A percentile compares a stretch with the other conserved stretches of the same genome.
Conservation (phyloP, 306 rosid genomes). For the Prunus armeniaca region DNA sequence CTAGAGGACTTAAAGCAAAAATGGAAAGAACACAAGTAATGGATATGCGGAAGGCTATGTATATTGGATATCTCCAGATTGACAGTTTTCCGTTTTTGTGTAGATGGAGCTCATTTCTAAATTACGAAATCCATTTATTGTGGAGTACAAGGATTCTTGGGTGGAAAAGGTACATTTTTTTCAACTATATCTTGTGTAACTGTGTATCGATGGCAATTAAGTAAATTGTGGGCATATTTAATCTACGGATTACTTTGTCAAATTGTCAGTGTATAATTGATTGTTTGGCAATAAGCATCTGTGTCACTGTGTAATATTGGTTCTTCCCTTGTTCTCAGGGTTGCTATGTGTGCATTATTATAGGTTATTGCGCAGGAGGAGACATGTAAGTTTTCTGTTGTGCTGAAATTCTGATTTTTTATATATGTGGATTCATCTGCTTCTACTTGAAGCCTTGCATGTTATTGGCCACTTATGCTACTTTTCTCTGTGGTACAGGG, state of each 20-base stretch:
- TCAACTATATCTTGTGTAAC: background rate
- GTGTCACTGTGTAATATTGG: background rate
- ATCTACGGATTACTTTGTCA: background rate
- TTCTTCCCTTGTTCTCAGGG: constrained; percentile 61
- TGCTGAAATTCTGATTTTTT: background rate
- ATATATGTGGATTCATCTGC: background rate
- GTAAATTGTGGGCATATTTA: background rate
- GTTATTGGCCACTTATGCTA: constrained; percentile 18
- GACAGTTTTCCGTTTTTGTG: constrained; percentile 18
- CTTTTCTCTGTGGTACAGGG: constrained; percentile 59
- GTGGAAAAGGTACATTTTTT: constrained; percentile 76
- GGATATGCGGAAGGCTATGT: background rate
- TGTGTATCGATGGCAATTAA: background rate
- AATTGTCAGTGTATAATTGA: too few species aligned
- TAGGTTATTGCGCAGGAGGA: constrained; percentile 96
- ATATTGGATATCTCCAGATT: background rate
- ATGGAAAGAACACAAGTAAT: background rate
- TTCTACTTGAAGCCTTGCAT: constrained; percentile 27
- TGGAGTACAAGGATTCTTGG: constrained; percentile 99
- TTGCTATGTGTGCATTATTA: constrained; percentile 94
- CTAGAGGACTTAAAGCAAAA: background rate
- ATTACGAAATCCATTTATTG: constrained; percentile 84
- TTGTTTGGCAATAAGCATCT: background rate
- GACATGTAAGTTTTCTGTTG: constrained; percentile 69
- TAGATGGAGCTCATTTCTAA: constrained; percentile 97